Evolutionary conservation across 495 filamentous ascomycete species (phyloP).

Genomic region (Hypoxylon subgilvum): DNA sequence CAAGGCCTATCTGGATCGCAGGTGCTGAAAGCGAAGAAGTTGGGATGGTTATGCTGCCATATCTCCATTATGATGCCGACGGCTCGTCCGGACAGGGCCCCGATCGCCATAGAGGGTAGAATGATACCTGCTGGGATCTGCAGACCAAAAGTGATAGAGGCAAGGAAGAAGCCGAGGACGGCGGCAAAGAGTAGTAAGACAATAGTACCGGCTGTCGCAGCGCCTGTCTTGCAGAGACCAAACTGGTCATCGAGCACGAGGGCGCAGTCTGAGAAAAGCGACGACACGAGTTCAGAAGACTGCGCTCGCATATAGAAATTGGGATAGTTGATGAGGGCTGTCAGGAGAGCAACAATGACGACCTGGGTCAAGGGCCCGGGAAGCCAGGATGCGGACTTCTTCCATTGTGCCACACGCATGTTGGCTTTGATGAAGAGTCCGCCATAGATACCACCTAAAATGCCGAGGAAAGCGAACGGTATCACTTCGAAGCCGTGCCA

Average conservation of each 20-base stretch:
- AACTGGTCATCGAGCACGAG: slow-evolving; percentile 79
- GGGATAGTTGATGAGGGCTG: slow-evolving; percentile 90
- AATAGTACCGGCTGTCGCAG: slow-evolving; percentile 72
- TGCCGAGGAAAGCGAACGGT: slow-evolving; percentile 85
- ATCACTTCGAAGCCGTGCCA: slow-evolving; percentile 97
- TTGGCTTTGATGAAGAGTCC: slow-evolving; percentile 94
- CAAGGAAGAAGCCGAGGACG: slow-evolving; percentile 80
- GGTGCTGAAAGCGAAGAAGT: slow-evolving; percentile 74
- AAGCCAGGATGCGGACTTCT: slow-evolving; percentile 65
- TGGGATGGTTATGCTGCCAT: slow-evolving; percentile 80
- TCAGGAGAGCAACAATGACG: slow-evolving; percentile 71
- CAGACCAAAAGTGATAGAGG: slow-evolving; percentile 91
- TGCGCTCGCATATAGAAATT: slow-evolving; percentile 94
- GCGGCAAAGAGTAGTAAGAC: slow-evolving; percentile 80
- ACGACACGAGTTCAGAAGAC: slow-evolving; percentile 87
- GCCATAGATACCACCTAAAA: slow-evolving; percentile 90
- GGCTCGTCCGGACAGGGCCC: slow-evolving; percentile 89
- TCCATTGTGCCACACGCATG: slow-evolving; percentile 84
- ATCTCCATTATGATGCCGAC: slow-evolving; percentile 87
- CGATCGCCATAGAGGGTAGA: slow-evolving; percentile 95
- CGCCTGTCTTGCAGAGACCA: slow-evolving; percentile 82
- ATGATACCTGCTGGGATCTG: slow-evolving; percentile 97
- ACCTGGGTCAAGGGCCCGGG: slow-evolving; percentile 79
- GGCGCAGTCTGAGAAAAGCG: slow-evolving; percentile 88
- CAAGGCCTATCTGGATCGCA: slow-evolving; percentile 90